phyloP scores from a whole-genome alignment of 192 early-diverging fungal genomes.

The Lobulomyces angularis region DNA sequence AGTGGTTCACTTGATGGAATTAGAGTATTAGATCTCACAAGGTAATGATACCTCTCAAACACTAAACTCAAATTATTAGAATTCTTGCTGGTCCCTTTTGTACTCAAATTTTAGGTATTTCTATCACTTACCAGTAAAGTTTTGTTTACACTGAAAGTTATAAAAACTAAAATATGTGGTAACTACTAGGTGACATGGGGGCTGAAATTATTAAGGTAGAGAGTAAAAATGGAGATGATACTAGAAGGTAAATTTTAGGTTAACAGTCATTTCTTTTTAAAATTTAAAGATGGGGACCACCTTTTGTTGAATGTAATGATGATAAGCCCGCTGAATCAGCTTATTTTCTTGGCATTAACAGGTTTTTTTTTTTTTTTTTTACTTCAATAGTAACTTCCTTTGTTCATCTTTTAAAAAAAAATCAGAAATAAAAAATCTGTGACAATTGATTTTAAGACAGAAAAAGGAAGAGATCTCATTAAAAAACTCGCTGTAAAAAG shows the following conservation, averaged over 20 bases:
- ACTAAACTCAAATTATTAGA: no score
- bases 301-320: slow-evolving; percentile 22
- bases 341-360: slow-evolving; percentile 84
- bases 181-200: slow-evolving; percentile 28
- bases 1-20: slow-evolving; percentile 24
- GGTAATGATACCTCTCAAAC: no score
- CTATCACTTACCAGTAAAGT: no score
- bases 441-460: slow-evolving; percentile 67
- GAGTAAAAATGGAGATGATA: slow-evolving; percentile 42
- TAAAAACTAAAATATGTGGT: no score
- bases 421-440: slow-evolving; percentile 89
- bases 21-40: slow-evolving; percentile 23
- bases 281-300: slow-evolving; percentile 44
- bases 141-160: no score
- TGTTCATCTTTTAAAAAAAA: no score
- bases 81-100: no score
- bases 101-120: no score
- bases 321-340: slow-evolving; percentile 48
- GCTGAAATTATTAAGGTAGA: slow-evolving; percentile 89
- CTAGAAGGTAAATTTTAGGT: not conserved
- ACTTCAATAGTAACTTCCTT: no score
- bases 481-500: slow-evolving; percentile 46
- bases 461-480: slow-evolving; percentile 50
- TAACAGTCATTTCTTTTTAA: not conserved
- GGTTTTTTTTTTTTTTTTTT: no score